Evolutionary conservation across 768 basidiomycete species (phyloP), one percentile per base, ranked within the genome.

Genomic region (Cystobasidium tubakii): DNA sequence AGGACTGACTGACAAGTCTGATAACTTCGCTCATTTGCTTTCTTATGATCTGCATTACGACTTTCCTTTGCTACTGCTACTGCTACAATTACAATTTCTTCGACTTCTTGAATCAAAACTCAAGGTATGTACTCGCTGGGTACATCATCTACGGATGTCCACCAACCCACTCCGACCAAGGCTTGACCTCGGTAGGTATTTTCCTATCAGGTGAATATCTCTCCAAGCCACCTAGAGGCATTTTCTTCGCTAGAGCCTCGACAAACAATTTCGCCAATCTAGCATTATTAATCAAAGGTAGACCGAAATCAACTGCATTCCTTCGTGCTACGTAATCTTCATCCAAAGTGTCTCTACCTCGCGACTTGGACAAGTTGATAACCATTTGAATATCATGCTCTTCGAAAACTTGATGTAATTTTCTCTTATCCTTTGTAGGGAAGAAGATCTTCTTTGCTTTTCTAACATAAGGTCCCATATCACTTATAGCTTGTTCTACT

Each of bases 381-480:
- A 99, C 96, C 60, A 88, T 89, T 79, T 92, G 89, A 77, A 99
- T 95, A 77, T 97, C 91, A 81, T 89, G 89, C 81, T 95, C 90
- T 81, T 92, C 90, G 31, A 82, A 94, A 15, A 95, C 95, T 80
- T 92, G 89, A 42, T 91, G 89, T 19, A 98, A 84, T 81, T 91
- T 92, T 62, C 96, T 86, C 85, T 99, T 98, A 83, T 99, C 96
- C 76, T 90, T 88, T 63, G 89, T 90, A 3, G 96, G 96, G 88
- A 99, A 95, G 83, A 92, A 87, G 79, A 99, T 97, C 74, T 89
- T 88, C 84, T 92, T 90, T 69, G 79, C 73, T 65, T 77, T 76
- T 33, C 34, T 82, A 25, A 96, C 86, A 79, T 92, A 88, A 7
- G 88, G 87, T 31, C 66, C 66, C 63, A 92, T 84, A 73, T 83